Percentiles rank a stretch among this genome's conserved stretches.
Conservation (phyloP, 371 early-diverging fungal species). For the Choanephora cucurbitarum region DNA sequence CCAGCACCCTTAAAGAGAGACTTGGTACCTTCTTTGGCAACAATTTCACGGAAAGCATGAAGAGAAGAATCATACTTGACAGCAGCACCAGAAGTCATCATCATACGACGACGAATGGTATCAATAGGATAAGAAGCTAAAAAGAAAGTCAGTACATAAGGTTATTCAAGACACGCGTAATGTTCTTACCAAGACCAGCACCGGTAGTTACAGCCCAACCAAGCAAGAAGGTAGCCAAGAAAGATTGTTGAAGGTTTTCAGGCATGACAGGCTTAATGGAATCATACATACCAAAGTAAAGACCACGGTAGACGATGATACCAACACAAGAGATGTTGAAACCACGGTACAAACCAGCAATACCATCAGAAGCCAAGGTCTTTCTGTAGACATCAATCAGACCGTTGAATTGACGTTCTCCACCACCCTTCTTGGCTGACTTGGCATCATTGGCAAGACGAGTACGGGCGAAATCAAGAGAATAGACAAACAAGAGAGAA, state of each 20-base stretch:
- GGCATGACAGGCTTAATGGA: slow-evolving; percentile 72
- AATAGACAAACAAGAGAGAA: slow-evolving; percentile 68
- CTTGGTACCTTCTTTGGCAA: slow-evolving; percentile 68
- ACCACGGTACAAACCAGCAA: slow-evolving; percentile 80
- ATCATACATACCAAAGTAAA: slow-evolving; percentile 81
- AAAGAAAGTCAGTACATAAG: no score
- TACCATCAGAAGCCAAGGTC: slow-evolving; percentile 68
- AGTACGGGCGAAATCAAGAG: slow-evolving; percentile 84
- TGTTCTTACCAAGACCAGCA: slow-evolving; percentile 61
- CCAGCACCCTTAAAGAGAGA: slow-evolving; percentile 87
- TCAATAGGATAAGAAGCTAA: slow-evolving; percentile 87
- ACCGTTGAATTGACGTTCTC: slow-evolving; percentile 74
- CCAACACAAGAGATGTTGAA: slow-evolving; percentile 75
- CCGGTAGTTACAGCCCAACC: slow-evolving; percentile 73
- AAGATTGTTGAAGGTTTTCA: slow-evolving; percentile 45
- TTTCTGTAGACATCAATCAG: slow-evolving; percentile 71
- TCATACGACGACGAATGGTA: slow-evolving; percentile 91
- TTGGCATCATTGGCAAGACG: slow-evolving; percentile 81
- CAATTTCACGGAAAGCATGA: slow-evolving; percentile 69
- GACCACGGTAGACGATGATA: slow-evolving; percentile 78
- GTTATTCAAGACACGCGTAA: no score
- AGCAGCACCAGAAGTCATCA: slow-evolving; percentile 81
- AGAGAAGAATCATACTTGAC: slow-evolving; percentile 73
- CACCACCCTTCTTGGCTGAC: slow-evolving; percentile 63
- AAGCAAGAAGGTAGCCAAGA: slow-evolving; percentile 68